A percentile compares a stretch with the other conserved stretches of the same genome.
Conservation (phyloP, 768 basidiomycete species). For the Phaeolepiota aurea region DNA sequence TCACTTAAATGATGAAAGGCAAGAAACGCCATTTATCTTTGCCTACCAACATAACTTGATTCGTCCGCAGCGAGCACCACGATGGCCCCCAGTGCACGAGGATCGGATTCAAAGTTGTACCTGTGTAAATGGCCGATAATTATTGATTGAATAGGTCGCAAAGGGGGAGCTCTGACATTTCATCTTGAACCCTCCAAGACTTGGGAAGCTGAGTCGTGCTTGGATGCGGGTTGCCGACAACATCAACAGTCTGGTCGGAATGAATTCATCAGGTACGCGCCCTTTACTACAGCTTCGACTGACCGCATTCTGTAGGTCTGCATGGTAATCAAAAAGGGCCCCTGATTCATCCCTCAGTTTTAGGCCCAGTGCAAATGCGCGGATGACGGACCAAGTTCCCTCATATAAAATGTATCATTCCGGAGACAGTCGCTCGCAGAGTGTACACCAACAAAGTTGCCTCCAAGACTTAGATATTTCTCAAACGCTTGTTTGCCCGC, state of each 20-base stretch:
- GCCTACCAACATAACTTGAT: constrained; percentile 48
- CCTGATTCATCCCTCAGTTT: too few relatives aligned
- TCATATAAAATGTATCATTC: constrained; percentile 47
- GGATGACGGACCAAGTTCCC: constrained; percentile 40
- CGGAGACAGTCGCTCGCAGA: constrained; percentile 53
- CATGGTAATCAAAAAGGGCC: constrained; percentile 68
- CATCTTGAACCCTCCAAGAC: constrained; percentile 46
- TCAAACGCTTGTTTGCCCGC: constrained; percentile 54
- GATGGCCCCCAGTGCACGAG: constrained; percentile 50
- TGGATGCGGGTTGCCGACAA: constrained; percentile 51
- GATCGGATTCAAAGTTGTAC: constrained; percentile 71
- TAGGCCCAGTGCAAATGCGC: too few relatives aligned
- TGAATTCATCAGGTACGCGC: background rate
- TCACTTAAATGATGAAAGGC: background rate
- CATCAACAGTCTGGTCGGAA: constrained; percentile 41
- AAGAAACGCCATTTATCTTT: background rate
- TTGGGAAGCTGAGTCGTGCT: constrained; percentile 47
- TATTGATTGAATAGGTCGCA: background rate
- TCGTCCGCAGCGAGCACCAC: constrained; percentile 63
- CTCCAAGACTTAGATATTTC: constrained; percentile 56
- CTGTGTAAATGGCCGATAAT: constrained; percentile 17
- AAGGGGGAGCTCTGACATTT: constrained; percentile 38
- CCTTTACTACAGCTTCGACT: constrained; percentile 13
- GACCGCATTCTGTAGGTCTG: constrained; percentile 57
- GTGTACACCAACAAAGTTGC: constrained; percentile 66